Percentiles rank a stretch among this genome's conserved stretches.
Conservation (phyloP, 2,329 filamentous ascomycete genomes). For the Calonectria hawksworthii region DNA sequence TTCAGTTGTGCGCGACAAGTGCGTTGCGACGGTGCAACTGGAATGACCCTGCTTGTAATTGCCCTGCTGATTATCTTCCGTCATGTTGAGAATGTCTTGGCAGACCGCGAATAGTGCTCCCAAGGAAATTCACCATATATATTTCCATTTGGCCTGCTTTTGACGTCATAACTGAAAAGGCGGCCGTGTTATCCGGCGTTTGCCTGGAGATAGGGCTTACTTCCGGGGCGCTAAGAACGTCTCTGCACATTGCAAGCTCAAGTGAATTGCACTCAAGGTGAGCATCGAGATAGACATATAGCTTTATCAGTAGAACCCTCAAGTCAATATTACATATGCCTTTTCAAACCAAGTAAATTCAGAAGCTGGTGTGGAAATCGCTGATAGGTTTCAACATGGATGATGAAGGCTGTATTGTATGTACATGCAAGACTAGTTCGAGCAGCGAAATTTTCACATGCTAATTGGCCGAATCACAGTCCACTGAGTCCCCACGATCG, state of each 20-base stretch:
- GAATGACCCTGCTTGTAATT: slow-evolving; percentile 57
- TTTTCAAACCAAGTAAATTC: neutral
- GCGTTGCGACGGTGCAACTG: slow-evolving; percentile 52
- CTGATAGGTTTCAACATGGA: neutral
- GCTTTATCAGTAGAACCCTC: neutral
- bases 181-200: neutral
- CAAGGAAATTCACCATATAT: neutral
- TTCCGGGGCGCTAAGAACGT: neutral
- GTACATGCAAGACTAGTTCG: neutral
- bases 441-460: neutral
- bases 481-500: neutral
- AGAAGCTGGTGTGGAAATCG: neutral
- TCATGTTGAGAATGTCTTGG: slow-evolving; percentile 12
- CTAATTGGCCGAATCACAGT: neutral
- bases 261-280: neutral
- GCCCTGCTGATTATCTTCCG: neutral
- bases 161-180: neutral
- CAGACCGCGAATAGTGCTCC: neutral
- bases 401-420: too few relatives aligned
- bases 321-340: neutral
- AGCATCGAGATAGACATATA: neutral
- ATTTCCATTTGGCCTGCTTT: neutral
- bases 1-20: slow-evolving; percentile 57
- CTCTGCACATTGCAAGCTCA: neutral
- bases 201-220: slow-evolving; percentile 3